Conservation (phyloP, 495 filamentous ascomycete genomes). For the Aspergillus funiculosus region DNA sequence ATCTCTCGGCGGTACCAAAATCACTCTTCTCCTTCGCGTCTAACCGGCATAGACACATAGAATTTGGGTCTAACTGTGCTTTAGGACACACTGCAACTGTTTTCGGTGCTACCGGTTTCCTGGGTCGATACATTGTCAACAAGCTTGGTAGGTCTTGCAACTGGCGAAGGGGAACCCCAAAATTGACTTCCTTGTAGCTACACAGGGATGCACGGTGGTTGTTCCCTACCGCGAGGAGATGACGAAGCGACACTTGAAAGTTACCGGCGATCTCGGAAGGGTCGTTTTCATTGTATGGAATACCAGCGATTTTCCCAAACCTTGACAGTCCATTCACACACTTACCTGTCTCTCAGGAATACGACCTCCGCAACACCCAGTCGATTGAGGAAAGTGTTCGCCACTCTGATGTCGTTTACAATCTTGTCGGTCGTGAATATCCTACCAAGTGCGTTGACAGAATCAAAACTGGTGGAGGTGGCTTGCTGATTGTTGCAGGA, state of each 20-base stretch:
- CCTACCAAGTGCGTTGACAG: slow-evolving; percentile 74
- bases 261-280: slow-evolving; percentile 85
- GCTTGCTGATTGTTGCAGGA: slow-evolving; percentile 52
- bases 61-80: slow-evolving; percentile 28
- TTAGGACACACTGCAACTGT: slow-evolving; percentile 92
- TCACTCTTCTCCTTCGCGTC: slow-evolving; percentile 19
- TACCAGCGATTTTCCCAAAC: background rate
- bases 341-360: slow-evolving; percentile 57
- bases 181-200: slow-evolving; percentile 54
- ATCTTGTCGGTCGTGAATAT: slow-evolving; percentile 87
- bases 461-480: background rate
- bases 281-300: slow-evolving; percentile 70
- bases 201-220: slow-evolving; percentile 87
- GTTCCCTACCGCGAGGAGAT: slow-evolving; percentile 96
- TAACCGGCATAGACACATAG: slow-evolving; percentile 15
- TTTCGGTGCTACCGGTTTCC: slow-evolving; percentile 93
- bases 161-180: slow-evolving; percentile 10
- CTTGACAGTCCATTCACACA: background rate
- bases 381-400: slow-evolving; percentile 95
- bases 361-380: slow-evolving; percentile 88
- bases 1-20: slow-evolving; percentile 68
- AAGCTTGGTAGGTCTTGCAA: slow-evolving; percentile 65
- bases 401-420: slow-evolving; percentile 96
- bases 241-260: slow-evolving; percentile 92
- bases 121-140: slow-evolving; percentile 97